phyloP scores from a whole-genome alignment of 495 filamentous ascomycete species.

The Aspergillus asperescens region DNA sequence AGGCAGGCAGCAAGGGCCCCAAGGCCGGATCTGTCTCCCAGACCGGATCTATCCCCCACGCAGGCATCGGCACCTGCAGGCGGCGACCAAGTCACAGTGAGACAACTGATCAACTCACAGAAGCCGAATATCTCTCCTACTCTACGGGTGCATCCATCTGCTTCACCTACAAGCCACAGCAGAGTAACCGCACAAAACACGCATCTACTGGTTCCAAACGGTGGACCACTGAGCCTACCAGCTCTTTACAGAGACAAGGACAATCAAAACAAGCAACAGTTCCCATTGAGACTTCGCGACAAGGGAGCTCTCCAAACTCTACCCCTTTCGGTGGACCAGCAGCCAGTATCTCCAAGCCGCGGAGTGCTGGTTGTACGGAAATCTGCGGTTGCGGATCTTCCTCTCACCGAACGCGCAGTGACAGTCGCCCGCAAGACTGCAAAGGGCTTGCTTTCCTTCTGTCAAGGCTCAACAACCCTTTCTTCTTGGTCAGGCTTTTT shows the following conservation, averaged over 20 bases:
- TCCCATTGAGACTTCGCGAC: background rate
- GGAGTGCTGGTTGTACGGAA: background rate
- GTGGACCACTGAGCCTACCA: background rate
- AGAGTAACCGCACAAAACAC: background rate
- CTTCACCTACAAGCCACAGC: background rate
- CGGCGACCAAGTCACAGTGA: background rate
- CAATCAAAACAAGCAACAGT: background rate
- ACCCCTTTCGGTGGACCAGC: background rate
- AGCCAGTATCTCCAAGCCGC: background rate
- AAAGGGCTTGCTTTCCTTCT: background rate
- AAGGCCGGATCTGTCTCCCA: conserved; percentile 2
- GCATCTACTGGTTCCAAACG: background rate
- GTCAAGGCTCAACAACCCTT: conserved; percentile 6
- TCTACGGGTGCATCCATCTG: background rate
- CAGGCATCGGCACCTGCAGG: background rate
- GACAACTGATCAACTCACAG: background rate
- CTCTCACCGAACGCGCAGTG: background rate
- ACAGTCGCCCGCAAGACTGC: background rate
- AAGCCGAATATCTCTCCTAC: background rate
- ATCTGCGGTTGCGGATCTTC: background rate
- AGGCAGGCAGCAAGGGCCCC: background rate
- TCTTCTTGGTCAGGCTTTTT: conserved; percentile 12
- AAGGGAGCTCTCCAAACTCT: background rate
- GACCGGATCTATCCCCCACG: background rate
- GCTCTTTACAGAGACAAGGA: conserved; percentile 1